Base-by-base conservation (phyloP, 1,284 basidiomycete genomes). In the Marasmius oreades region DNA sequence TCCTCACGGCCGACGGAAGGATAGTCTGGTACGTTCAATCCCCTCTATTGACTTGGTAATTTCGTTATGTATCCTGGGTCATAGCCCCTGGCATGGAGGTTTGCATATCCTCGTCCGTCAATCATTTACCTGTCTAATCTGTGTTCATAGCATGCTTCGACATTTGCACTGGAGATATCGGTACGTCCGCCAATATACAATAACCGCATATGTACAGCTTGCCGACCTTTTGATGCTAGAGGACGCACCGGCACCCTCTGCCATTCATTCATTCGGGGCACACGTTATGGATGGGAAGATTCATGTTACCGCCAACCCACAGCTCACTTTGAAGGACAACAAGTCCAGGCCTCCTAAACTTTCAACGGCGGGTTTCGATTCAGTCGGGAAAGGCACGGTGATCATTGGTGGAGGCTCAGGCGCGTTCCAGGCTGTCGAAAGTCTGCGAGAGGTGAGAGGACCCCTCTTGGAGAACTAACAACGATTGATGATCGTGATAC, bases 401-500 rank as follows among this genome's bases (percentile, higher is more conserved):
- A 92, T 98, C 58, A 82, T 97, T 43, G 93, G 92, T 34, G 94
- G 94, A 44, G 94, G 94, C 20, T 83, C 90, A 22, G 94, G 87
- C 51, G 85, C 86, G 18, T 87, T 92, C 67, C 82, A 92, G 61
- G 80, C 86, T 7, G 79, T 95, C 52, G 93, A 96, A 70, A 90
- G 89, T 67, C 73, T 97, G 64, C 77, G 94, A 59, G 90, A 93
- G 80, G 89, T 90, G 59, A 36, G 70, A 20, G 16, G 50, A 51
- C 26, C 7, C 6, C 28, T 31, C 10, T 31, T 10, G 28, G 4
- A 31, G 51, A 50, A n/a, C 47, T 26, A 23, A 8, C 36, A 14
- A 53, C 18, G 14, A n/a, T 43, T 23, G 22, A 31, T 20, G 26
- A 43, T 5, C 33, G n/a, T n/a, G 43, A 12, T 43, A 52, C 3